Percentiles rank a stretch among this genome's conserved stretches.
Conservation (phyloP, 306 rosid genomes). For the Rubus idaeus region DNA sequence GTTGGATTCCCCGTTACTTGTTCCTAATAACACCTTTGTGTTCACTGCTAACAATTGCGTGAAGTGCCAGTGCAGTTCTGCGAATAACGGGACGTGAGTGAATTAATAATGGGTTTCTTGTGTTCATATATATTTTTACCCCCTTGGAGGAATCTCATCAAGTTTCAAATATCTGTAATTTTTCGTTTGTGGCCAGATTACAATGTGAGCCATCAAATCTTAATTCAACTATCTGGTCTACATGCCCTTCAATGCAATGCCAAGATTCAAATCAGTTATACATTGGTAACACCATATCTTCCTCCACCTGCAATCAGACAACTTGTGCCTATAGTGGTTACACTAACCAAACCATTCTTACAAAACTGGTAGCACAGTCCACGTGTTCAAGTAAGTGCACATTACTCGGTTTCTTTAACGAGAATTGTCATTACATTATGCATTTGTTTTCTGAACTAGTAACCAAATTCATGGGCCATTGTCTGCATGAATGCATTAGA, state of each 20-base stretch:
- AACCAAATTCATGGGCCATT: not conserved
- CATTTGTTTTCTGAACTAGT: not conserved
- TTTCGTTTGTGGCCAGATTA: constrained; percentile 34
- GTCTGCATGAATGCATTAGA: not conserved
- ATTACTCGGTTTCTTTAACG: not conserved
- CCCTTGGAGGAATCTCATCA: not conserved
- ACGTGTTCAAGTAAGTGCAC: constrained; percentile 64
- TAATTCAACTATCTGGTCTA: constrained; percentile 34
- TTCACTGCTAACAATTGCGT: constrained; percentile 71
- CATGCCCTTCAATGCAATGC: constrained; percentile 60
- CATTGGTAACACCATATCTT: constrained; percentile 40
- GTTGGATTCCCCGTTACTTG: constrained; percentile 54
- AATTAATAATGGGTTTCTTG: not conserved
- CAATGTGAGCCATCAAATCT: constrained; percentile 56
- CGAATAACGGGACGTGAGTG: constrained; percentile 47
- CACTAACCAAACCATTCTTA: constrained; percentile 33
- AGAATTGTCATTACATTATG: not conserved
- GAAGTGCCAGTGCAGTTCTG: constrained; percentile 55
- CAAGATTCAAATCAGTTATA: constrained; percentile 9
- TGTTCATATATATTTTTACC: not conserved
- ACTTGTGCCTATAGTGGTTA: constrained; percentile 70
- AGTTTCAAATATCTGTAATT: not conserved
- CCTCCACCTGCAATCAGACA: constrained; percentile 41
- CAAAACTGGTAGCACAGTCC: constrained; percentile 25
- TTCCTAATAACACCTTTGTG: constrained; percentile 43